Evolutionary conservation across 2,329 filamentous ascomycete species (phyloP).

Genomic region (Curvularia verruculosa): DNA sequence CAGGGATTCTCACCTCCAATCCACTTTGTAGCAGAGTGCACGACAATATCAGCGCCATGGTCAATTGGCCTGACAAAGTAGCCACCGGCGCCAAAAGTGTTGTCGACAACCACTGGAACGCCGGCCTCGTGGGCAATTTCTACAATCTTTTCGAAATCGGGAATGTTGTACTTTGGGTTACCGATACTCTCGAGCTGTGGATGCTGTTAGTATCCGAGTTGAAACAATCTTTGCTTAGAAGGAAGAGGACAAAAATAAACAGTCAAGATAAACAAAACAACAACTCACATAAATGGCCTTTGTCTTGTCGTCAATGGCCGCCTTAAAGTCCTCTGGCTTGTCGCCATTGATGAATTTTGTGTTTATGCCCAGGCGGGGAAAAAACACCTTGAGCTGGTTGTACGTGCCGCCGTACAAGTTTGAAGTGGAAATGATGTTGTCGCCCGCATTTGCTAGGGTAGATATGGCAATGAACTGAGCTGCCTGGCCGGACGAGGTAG

Average conservation of each 20-base stretch:
- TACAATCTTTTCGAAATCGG: constrained; percentile 85
- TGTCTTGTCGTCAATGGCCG: constrained; percentile 87
- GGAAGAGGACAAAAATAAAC: background rate
- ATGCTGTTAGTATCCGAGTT: background rate
- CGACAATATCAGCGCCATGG: constrained; percentile 90
- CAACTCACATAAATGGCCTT: constrained; percentile 82
- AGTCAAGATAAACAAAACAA: no score
- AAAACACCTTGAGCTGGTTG: constrained; percentile 93
- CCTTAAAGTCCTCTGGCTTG: constrained; percentile 76
- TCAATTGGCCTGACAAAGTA: constrained; percentile 87
- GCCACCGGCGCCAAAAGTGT: constrained; percentile 93
- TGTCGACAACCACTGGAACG: constrained; percentile 71
- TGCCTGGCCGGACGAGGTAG: constrained; percentile 82
- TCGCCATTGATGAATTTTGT: constrained; percentile 90
- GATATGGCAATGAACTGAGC: constrained; percentile 91
- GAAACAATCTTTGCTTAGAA: background rate
- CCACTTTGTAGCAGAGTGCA: constrained; percentile 96
- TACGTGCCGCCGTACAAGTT: constrained; percentile 93
- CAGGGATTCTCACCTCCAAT: constrained; percentile 71
- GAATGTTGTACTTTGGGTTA: constrained; percentile 91
- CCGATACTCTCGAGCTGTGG: constrained; percentile 75
- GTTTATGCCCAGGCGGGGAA: constrained; percentile 83
- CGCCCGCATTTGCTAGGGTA: constrained; percentile 82
- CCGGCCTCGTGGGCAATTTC: constrained; percentile 75
- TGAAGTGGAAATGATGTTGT: constrained; percentile 90